Conservation (phyloP, 2,329 filamentous ascomycete species). For the Cucurbitaria berberidis region DNA sequence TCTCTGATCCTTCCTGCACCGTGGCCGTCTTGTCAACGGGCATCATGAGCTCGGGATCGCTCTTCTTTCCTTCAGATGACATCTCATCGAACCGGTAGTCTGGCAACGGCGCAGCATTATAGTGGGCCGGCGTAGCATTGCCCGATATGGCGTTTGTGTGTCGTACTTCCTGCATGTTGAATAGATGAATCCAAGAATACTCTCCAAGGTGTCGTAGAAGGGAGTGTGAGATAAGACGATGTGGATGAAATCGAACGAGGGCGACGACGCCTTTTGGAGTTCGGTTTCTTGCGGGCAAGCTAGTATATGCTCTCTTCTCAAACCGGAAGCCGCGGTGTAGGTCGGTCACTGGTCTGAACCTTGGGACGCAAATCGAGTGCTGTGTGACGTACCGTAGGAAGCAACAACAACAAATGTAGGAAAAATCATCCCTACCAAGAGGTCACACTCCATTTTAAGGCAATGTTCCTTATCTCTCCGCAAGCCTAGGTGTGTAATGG, state of each 20-base stretch:
- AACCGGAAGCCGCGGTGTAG: slow-evolving; percentile 28
- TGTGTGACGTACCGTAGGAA: slow-evolving; percentile 9
- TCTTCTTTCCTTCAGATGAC: slow-evolving; percentile 40
- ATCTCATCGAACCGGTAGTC: slow-evolving; percentile 31
- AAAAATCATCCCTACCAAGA: neutral
- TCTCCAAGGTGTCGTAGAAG: slow-evolving; percentile 1
- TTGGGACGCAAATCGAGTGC: slow-evolving; percentile 6
- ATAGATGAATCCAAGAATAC: neutral
- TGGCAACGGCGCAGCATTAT: slow-evolving; percentile 24
- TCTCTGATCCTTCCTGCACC: slow-evolving; percentile 46
- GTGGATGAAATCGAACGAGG: slow-evolving; percentile 14
- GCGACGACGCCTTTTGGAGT: slow-evolving; percentile 18
- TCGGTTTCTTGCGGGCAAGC: slow-evolving; percentile 13
- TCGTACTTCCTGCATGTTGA: slow-evolving; percentile 30
- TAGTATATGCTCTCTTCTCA: slow-evolving; percentile 15
- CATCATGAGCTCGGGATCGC: slow-evolving; percentile 41
- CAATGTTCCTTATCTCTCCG: slow-evolving; percentile 25
- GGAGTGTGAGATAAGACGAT: slow-evolving; percentile 1
- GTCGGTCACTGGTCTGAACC: slow-evolving; percentile 17
- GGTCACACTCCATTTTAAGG: slow-evolving; percentile 14
- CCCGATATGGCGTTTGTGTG: slow-evolving; percentile 10
- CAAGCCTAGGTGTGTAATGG: slow-evolving; percentile 22
- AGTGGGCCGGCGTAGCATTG: slow-evolving; percentile 6
- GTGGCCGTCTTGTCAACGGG: slow-evolving; percentile 39
- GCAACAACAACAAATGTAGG: neutral